Conservation (phyloP, 2,329 filamentous ascomycete genomes). For the Colletotrichum musicola region DNA sequence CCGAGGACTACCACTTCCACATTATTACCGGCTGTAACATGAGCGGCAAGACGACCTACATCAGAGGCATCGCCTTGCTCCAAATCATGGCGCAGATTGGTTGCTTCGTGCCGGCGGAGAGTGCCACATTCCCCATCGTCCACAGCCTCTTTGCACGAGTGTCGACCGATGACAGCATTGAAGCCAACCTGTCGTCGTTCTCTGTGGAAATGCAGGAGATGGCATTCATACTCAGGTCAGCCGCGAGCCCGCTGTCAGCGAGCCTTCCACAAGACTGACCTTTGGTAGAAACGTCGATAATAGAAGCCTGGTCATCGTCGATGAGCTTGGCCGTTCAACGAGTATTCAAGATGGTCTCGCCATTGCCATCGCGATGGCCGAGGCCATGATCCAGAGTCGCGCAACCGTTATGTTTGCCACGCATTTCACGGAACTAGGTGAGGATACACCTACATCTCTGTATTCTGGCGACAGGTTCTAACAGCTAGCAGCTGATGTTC, state of each 20-base stretch:
- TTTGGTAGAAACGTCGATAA: conserved; percentile 73
- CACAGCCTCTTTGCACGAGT: conserved; percentile 89
- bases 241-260: neutral
- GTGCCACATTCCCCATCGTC: conserved; percentile 83
- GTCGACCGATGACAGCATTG: conserved; percentile 87
- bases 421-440: conserved; percentile 84
- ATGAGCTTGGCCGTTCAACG: conserved; percentile 92
- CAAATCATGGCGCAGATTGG: conserved; percentile 95
- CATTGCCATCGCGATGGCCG: conserved; percentile 90
- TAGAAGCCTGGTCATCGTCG: conserved; percentile 84
- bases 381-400: conserved; percentile 83
- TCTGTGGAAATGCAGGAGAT: conserved; percentile 96
- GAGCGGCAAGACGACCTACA: conserved; percentile 98
- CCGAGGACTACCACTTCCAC: conserved; percentile 84
- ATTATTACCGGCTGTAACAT: conserved; percentile 98
- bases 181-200: conserved; percentile 93
- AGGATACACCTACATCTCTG: conserved; percentile 21
- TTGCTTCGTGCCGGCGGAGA: conserved; percentile 88
- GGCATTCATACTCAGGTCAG: conserved; percentile 83
- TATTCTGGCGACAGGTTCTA: conserved; percentile 25
- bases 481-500: conserved; percentile 68
- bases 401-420: conserved; percentile 93
- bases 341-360: conserved; percentile 89
- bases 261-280: neutral
- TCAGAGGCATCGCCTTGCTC: conserved; percentile 85